Conservation (phyloP, 2,329 filamentous ascomycete species). For the Aureobasidium subglaciale region DNA sequence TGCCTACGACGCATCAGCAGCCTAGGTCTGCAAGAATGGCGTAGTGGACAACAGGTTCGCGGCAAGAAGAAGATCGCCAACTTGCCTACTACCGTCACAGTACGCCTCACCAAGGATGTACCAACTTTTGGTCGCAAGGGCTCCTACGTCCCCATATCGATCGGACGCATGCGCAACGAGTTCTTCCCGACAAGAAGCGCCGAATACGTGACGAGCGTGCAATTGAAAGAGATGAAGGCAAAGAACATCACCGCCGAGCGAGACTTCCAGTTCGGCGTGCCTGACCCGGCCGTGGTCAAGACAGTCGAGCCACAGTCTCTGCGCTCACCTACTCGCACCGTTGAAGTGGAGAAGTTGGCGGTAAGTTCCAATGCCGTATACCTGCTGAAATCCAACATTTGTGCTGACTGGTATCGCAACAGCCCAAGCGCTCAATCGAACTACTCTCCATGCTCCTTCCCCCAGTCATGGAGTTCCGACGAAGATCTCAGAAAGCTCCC, state of each 20-base stretch:
- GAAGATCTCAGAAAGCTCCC: constrained; percentile 33
- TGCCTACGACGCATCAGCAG: constrained; percentile 17
- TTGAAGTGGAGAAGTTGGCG: constrained; percentile 35
- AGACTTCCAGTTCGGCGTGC: constrained; percentile 37
- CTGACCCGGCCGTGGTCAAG: constrained; percentile 15
- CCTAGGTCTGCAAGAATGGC: constrained; percentile 13
- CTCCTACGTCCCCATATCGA: constrained; percentile 45
- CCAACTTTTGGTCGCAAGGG: constrained; percentile 45
- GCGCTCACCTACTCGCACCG: constrained; percentile 20
- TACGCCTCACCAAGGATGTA: constrained; percentile 46
- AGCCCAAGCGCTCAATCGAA: constrained; percentile 39
- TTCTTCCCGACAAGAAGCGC: constrained; percentile 47
- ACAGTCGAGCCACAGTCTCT: background rate
- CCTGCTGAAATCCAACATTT: background rate
- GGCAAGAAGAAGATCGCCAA: constrained; percentile 31
- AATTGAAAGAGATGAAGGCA: constrained; percentile 39
- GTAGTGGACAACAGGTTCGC: constrained; percentile 25
- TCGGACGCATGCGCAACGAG: constrained; percentile 48
- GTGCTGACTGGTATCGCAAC: constrained; percentile 11
- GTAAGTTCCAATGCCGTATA: constrained; percentile 24
- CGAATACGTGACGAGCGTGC: constrained; percentile 43
- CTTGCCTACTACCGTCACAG: constrained; percentile 34
- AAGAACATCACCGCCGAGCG: constrained; percentile 40
- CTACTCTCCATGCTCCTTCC: constrained; percentile 44
- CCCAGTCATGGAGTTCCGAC: constrained; percentile 41